Evolutionary conservation across 768 basidiomycete species (phyloP).

Genomic region (Sarcomyxa edulis): DNA sequence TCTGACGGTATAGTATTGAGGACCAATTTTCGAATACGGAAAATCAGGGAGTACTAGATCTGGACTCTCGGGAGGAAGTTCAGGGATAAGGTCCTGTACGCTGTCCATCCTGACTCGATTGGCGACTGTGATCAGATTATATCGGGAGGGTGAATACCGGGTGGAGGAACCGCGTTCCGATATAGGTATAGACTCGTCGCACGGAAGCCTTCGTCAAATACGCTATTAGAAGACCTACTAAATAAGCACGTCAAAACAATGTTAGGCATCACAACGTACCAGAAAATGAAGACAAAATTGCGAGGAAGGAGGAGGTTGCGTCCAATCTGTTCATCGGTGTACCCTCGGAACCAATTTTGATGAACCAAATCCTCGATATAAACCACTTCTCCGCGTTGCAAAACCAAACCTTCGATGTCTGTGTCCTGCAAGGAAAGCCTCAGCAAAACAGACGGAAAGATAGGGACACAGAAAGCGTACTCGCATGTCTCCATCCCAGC

Average conservation of each 20-base stretch:
- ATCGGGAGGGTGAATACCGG: no score
- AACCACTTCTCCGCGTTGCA: not conserved
- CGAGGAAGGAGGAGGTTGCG: not conserved
- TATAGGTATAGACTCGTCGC: no score
- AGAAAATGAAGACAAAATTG: not conserved
- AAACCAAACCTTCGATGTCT: not conserved
- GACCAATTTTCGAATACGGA: not conserved
- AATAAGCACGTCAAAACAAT: no score
- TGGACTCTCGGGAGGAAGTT: no score
- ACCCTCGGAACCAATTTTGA: not conserved
- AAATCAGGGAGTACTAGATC: not conserved
- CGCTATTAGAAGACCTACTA: no score
- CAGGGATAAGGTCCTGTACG: no score
- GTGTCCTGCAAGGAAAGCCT: not conserved
- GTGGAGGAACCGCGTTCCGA: no score
- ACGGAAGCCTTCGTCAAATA: no score
- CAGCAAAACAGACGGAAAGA: no score
- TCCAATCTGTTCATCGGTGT: not conserved
- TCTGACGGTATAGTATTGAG: not conserved
- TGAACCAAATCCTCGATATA: not conserved
- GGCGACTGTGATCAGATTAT: no score
- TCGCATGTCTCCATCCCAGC: not conserved
- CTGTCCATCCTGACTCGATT: no score
- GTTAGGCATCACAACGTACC: no score
- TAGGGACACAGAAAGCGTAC: not conserved